Percentiles rank a stretch among this genome's conserved stretches.
Evolutionary conservation across 2,329 filamentous ascomycete genomes (phyloP).

Genomic region (Neofusicoccum umdonicola): DNA sequence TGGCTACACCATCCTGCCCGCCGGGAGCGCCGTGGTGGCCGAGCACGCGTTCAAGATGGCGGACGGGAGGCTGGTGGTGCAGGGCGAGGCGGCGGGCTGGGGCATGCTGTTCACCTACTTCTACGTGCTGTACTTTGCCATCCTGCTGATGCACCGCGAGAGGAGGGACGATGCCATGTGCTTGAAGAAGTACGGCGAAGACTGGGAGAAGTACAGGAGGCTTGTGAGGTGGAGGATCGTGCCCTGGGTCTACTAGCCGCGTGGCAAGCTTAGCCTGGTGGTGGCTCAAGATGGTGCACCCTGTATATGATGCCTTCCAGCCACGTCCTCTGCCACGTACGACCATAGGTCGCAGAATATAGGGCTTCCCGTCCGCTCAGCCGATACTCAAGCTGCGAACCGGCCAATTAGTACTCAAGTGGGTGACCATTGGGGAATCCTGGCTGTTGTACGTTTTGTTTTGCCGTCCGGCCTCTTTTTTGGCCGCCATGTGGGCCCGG

Average conservation of each 20-base stretch:
- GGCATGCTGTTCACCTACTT: constrained; percentile 90
- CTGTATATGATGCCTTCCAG: no score
- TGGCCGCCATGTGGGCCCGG: no score
- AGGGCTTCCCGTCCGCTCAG: no score
- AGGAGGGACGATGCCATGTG: constrained; percentile 89
- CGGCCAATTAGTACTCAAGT: no score
- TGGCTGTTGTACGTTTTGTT: no score
- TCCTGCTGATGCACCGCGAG: constrained; percentile 83
- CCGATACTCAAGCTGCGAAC: no score
- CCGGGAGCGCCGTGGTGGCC: constrained; percentile 19
- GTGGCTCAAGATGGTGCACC: no score
- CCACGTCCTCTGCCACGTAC: no score
- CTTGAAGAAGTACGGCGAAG: constrained; percentile 81
- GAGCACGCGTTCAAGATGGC: constrained; percentile 21
- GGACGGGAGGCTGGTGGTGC: constrained; percentile 52
- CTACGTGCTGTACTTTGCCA: constrained; percentile 86
- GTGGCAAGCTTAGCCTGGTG: no score
- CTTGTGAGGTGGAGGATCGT: constrained; percentile 79
- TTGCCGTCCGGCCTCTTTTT: no score
- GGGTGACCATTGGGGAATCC: no score
- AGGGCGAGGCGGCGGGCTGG: constrained; percentile 69
- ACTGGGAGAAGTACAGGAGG: constrained; percentile 86
- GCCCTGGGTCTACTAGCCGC: constrained; percentile 71
- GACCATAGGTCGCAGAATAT: no score
- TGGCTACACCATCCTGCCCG: constrained; percentile 67